Evolutionary conservation across 2,329 filamentous ascomycete species (phyloP), one percentile per base, ranked within the genome.

Genomic region (Lachnellula arida): DNA sequence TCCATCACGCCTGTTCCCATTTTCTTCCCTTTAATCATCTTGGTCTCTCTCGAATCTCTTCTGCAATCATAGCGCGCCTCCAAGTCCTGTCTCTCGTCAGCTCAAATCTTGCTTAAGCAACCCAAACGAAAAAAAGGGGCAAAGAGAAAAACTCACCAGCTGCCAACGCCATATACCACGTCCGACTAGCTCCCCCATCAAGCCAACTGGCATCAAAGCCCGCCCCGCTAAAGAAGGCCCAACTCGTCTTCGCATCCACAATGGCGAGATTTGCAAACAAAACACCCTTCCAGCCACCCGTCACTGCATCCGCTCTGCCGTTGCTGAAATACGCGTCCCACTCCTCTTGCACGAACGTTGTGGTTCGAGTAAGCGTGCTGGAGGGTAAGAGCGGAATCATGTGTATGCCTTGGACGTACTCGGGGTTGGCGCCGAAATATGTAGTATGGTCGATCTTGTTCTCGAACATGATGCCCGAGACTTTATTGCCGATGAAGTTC

Each of bases 401-500:
- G 54, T 71, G 68, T 9, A 71, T 69, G 3, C 80, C 82, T 68
- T 85, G 78, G 58, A 95, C 81, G 64, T 84, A 89, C 72, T 93
- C 87, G 12, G 83, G 79, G 55, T 86, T 82, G 50, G 75, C 71
- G 46, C 90, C 89, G 67, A 97, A 97, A 74, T 91, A 97, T 1
- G 93, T 97, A 3, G 88, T 87, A 72, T 97, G 91, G 70, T 97
- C 90, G 53, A 91, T 81, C 74, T 97, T 97, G 76, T 97, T 97
- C 74, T 97, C 93, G 67, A 97, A 97, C 8, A 96, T 70, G 61
- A 86, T 86, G 5, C 83, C 82, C 2, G 79, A 78, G 39, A 80
- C 83, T 72, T 88, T 91, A 77, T 97, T 97, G 43, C 77, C 81
- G 60, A 89, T 85, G 69, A 95, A 96, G n/a, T 86, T 76, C 1